Conservation (phyloP, 2,329 filamentous ascomycete genomes). For the Cladosporium sp. region DNA sequence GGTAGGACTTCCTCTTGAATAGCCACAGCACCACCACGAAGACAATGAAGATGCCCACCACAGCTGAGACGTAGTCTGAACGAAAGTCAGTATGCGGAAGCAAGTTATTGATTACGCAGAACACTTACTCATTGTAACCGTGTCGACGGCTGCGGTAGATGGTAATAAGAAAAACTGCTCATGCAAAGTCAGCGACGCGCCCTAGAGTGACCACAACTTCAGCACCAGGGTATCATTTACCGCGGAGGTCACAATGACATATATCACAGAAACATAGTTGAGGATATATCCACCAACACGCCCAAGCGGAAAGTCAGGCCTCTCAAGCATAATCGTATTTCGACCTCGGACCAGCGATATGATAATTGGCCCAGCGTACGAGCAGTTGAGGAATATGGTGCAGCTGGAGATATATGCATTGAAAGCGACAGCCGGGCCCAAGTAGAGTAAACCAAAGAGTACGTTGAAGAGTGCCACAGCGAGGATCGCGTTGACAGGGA, state of each 20-base stretch:
- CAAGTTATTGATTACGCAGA: background rate
- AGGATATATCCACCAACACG: background rate
- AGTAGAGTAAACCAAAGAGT: constrained; percentile 11
- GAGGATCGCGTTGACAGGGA: constrained; percentile 23
- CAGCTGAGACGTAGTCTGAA: constrained; percentile 14
- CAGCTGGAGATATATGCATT: constrained; percentile 13
- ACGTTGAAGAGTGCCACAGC: constrained; percentile 20
- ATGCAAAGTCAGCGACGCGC: background rate
- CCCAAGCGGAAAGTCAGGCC: background rate
- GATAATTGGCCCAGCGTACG: constrained; percentile 10
- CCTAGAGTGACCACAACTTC: background rate
- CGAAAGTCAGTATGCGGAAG: background rate
- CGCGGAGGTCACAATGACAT: constrained; percentile 1
- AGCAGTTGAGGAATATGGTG: constrained; percentile 16
- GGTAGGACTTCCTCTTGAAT: constrained; percentile 7
- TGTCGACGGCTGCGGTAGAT: background rate
- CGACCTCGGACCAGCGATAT: constrained; percentile 5
- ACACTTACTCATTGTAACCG: constrained; percentile 1
- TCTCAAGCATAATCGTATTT: background rate
- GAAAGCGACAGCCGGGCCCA: constrained; percentile 9
- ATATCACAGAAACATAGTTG: background rate
- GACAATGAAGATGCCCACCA: constrained; percentile 5
- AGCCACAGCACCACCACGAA: constrained; percentile 6
- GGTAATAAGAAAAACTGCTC: constrained; percentile 7
- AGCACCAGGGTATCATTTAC: background rate